These are phyloP conservation scores for Scleroderma bovista DNA, from an alignment of 768 basidiomycete species.

Conservation along the genomic window DNA sequence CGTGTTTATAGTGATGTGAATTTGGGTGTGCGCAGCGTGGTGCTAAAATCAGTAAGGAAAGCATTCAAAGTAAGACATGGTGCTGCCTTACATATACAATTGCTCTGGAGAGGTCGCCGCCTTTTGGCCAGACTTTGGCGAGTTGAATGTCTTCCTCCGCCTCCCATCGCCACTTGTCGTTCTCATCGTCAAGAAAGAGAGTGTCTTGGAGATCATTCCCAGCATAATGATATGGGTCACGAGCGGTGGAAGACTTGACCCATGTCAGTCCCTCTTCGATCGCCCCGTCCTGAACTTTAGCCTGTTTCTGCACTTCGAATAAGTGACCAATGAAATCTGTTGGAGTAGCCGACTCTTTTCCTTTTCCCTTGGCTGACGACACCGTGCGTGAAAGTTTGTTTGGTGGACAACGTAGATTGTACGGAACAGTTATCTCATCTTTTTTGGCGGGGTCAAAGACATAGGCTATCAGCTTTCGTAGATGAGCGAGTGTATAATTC, in stretches of 20 bases:
- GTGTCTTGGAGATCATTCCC: slow-evolving; percentile 36
- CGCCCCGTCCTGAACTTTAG: slow-evolving; percentile 41
- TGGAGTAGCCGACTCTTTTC: not conserved
- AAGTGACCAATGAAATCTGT: slow-evolving; percentile 38
- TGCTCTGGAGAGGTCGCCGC: slow-evolving; percentile 37
- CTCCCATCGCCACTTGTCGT: slow-evolving; percentile 59
- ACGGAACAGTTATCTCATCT: slow-evolving; percentile 17
- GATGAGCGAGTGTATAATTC: slow-evolving; percentile 63
- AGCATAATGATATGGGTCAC: slow-evolving; percentile 43
- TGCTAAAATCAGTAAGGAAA: slow-evolving; percentile 35
- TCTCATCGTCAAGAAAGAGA: slow-evolving; percentile 24
- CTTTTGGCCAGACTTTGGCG: slow-evolving; percentile 50
- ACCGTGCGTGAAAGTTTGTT: slow-evolving; percentile 20
- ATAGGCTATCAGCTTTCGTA: slow-evolving; percentile 57
- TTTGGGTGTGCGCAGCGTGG: slow-evolving; percentile 43
- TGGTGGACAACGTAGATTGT: slow-evolving; percentile 12
- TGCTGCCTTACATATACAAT: slow-evolving; percentile 55
- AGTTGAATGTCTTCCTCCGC: slow-evolving; percentile 64
- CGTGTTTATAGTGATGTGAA: slow-evolving; percentile 63
- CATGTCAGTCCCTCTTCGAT: slow-evolving; percentile 46
- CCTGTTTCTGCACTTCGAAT: slow-evolving; percentile 52
- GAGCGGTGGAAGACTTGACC: slow-evolving; percentile 46
- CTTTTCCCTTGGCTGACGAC: slow-evolving; percentile 17
- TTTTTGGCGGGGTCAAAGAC: slow-evolving; percentile 39
- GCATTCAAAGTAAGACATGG: not conserved